Evolutionary conservation across 2,329 filamentous ascomycete genomes (phyloP), one percentile per base, ranked within the genome.

Genomic region (Fusarium hainanense): DNA sequence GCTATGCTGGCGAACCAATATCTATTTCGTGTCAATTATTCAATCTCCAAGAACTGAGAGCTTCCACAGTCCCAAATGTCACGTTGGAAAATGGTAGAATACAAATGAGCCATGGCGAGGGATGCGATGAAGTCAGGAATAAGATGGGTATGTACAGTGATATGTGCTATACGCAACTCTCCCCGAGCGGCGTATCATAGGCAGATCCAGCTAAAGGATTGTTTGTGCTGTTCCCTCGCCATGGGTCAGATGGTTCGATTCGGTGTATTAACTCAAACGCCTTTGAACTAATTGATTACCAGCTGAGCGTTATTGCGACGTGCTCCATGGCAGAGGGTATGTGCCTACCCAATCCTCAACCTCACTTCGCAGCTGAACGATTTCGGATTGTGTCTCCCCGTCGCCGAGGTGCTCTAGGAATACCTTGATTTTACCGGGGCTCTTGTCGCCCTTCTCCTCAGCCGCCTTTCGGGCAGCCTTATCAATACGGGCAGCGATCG

Each of bases 311-410:
- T 63, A 80, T 69, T 76, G 70, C 25, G 73, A 73, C 47, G 81
- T 77, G 54, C 87, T 85, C 91, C 91, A 93, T 13, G 91, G 91
- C 71, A 93, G 80, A 5, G 89, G 86, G 76, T 93, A 93, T 2
- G 90, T 92, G 54, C 90, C 88, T 13, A 92, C 91, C 91, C 92
- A 94, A 74, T 92, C 89, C 72, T 89, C 88, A n/a, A 94, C 91
- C 81, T 93, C 91, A 69, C 88, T 88, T 71, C 89, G 86, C 72
- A 94, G 81, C 81, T 92, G 89, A 23, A 92, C 85, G 73, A 94
- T 92, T 80, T 93, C 92, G 7, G 88, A 82, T 57, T 92, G 86
- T 50, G 86, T 85, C 72, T 91, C 87, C 47, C 92, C 91, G 68
- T 88, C 88, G 41, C 89, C 89, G 16, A 93, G 83, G 75, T 89